These are phyloP conservation scores for Prunus salicina DNA, from an alignment of 306 rosid species.

Conservation along the genomic window DNA sequence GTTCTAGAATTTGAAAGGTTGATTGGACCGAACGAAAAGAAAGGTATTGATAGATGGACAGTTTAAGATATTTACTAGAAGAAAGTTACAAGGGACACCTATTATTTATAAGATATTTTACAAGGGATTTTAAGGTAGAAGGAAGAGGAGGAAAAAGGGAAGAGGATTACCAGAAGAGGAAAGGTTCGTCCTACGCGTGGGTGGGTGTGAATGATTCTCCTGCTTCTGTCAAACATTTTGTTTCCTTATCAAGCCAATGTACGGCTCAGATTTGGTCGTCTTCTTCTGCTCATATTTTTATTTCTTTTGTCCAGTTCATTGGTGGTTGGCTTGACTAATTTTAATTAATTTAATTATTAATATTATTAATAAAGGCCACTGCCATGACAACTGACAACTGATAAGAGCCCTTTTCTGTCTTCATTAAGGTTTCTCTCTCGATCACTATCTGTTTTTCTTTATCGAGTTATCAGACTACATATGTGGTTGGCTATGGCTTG, in stretches of 20 bases:
- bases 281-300: not conserved
- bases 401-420: slow-evolving; percentile 31
- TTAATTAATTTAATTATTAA: not conserved
- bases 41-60: too few relatives aligned
- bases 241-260: not conserved
- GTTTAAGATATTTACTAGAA: not conserved
- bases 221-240: slow-evolving; percentile 1
- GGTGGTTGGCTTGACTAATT: not conserved
- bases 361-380: not conserved
- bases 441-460: not conserved
- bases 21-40: too few relatives aligned
- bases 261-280: slow-evolving; percentile 19
- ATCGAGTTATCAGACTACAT: not conserved
- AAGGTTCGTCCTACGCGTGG: slow-evolving; percentile 16
- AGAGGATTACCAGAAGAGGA: slow-evolving; percentile 21
- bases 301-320: not conserved
- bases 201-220: slow-evolving; percentile 19
- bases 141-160: not conserved
- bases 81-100: not conserved
- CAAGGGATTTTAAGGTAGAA: not conserved
- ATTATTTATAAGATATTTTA: too few relatives aligned
- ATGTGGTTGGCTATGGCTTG: not conserved
- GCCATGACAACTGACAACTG: slow-evolving; percentile 13
- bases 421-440: slow-evolving; percentile 32
- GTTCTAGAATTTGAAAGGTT: too few relatives aligned